Evolutionary conservation across 169 alveolate species (phyloP).

Genomic region (Cryptosporidium parvum): DNA sequence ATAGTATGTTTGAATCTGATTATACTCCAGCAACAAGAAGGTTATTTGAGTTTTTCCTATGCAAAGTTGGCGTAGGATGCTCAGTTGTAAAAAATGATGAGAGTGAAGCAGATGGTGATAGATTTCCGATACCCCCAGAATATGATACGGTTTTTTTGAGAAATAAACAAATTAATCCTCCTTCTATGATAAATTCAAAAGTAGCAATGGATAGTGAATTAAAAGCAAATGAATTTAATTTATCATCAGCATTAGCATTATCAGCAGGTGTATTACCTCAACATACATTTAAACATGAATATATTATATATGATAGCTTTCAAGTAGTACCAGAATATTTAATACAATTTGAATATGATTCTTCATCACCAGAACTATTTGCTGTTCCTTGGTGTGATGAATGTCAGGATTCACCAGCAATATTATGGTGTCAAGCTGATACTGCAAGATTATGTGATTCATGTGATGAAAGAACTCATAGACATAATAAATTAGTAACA

Average conservation of each 20-base stretch:
- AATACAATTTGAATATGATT: slow-evolving; percentile 89
- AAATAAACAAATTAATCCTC: slow-evolving; percentile 72
- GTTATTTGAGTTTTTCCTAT: slow-evolving; percentile 87
- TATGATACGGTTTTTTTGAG: slow-evolving; percentile 78
- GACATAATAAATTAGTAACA: slow-evolving; percentile 88
- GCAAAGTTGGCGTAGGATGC: slow-evolving; percentile 91
- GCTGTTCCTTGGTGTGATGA: slow-evolving; percentile 91
- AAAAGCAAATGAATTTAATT: slow-evolving; percentile 64
- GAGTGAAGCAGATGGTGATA: slow-evolving; percentile 81
- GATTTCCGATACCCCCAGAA: slow-evolving; percentile 83
- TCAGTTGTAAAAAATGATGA: slow-evolving; percentile 83
- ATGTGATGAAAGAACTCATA: slow-evolving; percentile 88
- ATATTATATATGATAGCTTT: slow-evolving; percentile 88
- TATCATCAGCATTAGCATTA: slow-evolving; percentile 49
- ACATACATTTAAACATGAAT: slow-evolving; percentile 87
- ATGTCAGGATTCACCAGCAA: slow-evolving; percentile 89
- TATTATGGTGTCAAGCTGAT: slow-evolving; percentile 90
- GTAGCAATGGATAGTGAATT: slow-evolving; percentile 25
- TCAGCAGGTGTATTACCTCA: slow-evolving; percentile 90
- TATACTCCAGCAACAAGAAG: slow-evolving; percentile 76
- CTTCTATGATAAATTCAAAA: slow-evolving; percentile 65
- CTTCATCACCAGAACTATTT: slow-evolving; percentile 86
- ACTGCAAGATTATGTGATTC: slow-evolving; percentile 87
- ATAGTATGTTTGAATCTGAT: slow-evolving; percentile 63
- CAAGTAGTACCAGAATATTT: slow-evolving; percentile 89